These are phyloP conservation scores for Acer saccharum DNA, from an alignment of 345 rosid genomes.

Conservation along the genomic window DNA sequence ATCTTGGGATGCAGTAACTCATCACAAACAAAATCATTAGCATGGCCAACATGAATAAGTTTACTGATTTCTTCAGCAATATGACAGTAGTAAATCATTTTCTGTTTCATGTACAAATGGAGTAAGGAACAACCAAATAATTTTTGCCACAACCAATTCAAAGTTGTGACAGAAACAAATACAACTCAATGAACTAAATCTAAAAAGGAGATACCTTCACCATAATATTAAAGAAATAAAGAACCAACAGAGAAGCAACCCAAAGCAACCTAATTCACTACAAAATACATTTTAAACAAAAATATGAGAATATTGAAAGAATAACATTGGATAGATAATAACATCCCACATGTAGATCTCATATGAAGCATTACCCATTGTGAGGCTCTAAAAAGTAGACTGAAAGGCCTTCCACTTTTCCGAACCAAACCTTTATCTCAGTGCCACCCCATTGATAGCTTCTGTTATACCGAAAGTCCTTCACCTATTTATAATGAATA, in stretches of 20 bases:
- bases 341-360: background rate
- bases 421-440: slow-evolving; percentile 89
- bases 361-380: slow-evolving; percentile 58
- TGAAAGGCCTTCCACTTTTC: slow-evolving; percentile 88
- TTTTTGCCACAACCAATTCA: background rate
- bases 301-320: slow-evolving; percentile 2
- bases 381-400: slow-evolving; percentile 93
- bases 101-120: background rate
- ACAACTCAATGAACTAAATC: background rate
- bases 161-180: background rate
- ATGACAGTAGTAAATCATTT: background rate
- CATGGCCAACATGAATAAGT: background rate
- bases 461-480: slow-evolving; percentile 61
- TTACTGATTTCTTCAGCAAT: background rate
- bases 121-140: background rate
- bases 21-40: background rate
- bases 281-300: background rate
- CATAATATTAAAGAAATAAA: background rate
- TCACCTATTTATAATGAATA: slow-evolving; percentile 52
- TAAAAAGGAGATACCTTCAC: background rate
- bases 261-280: background rate
- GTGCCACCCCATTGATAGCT: slow-evolving; percentile 84
- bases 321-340: background rate
- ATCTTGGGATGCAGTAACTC: background rate
- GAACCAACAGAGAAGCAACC: background rate